Evolutionary conservation across 106 monocot genomes (phyloP).

Genomic region (Acanthochlamys bracteata): DNA sequence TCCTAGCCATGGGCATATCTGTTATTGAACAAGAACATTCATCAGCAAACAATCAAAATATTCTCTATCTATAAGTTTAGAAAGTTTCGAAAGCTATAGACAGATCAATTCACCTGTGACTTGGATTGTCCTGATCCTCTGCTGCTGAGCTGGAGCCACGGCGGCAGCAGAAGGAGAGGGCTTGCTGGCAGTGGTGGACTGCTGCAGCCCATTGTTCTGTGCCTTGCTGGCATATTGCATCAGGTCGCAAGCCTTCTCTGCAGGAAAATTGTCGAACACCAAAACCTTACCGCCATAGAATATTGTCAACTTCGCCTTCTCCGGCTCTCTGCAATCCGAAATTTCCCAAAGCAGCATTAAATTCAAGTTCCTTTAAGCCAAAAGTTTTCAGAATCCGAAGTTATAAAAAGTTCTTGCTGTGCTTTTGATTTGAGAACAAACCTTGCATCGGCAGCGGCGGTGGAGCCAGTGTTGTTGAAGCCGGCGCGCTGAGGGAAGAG

Average conservation of each 20-base stretch:
- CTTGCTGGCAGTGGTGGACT: background rate
- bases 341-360: background rate
- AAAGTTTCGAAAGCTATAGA: too few species aligned
- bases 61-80: too few species aligned
- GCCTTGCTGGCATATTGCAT: conserved; percentile 34
- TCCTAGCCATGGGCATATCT: conserved; percentile 40
- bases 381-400: background rate
- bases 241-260: conserved; percentile 51
- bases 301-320: conserved; percentile 54
- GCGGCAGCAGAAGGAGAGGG: background rate
- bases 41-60: background rate
- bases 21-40: background rate
- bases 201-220: background rate
- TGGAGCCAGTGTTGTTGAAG: background rate
- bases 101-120: too few species aligned
- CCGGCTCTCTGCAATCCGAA: conserved; percentile 22
- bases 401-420: background rate
- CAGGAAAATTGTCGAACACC: conserved; percentile 67
- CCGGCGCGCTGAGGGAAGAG: conserved; percentile 46
- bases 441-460: too few species aligned
- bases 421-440: too few species aligned
- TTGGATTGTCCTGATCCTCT: too few species aligned
- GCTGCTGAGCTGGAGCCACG: too few species aligned
- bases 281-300: conserved; percentile 77
- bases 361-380: background rate